Conservation (phyloP, 2,329 filamentous ascomycete genomes). For the Diaporthe longicolla region DNA sequence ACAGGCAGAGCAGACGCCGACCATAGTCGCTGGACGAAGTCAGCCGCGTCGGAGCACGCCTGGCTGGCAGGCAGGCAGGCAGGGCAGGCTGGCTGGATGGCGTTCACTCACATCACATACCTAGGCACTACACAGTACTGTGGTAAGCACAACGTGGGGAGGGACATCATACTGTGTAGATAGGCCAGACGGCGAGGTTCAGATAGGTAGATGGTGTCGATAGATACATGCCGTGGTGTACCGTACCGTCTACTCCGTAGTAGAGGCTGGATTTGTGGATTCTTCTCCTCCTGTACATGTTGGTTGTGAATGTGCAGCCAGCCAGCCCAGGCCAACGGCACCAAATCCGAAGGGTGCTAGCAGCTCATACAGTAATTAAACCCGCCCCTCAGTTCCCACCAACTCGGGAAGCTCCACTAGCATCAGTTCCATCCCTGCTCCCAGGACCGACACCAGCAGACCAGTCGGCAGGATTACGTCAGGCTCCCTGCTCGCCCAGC, state of each 20-base stretch:
- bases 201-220: not conserved
- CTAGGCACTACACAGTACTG: too few relatives aligned
- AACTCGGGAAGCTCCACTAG: slow-evolving; percentile 31
- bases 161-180: not conserved
- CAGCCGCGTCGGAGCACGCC: slow-evolving; percentile 1
- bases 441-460: slow-evolving; percentile 14
- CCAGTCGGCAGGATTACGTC: slow-evolving; percentile 28
- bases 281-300: slow-evolving; percentile 1
- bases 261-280: slow-evolving; percentile 19
- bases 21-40: not conserved
- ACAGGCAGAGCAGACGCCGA: not conserved
- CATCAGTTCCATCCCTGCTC: slow-evolving; percentile 26
- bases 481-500: not conserved
- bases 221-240: not conserved
- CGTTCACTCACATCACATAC: not conserved
- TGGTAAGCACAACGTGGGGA: not conserved
- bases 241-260: not conserved
- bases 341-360: slow-evolving; percentile 8
- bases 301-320: slow-evolving; percentile 3
- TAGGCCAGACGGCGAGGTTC: slow-evolving; percentile 1
- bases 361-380: slow-evolving; percentile 14
- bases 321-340: slow-evolving; percentile 12
- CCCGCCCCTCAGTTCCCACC: slow-evolving; percentile 29
- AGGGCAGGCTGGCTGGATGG: not conserved
- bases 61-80: too few relatives aligned